phyloP scores from a whole-genome alignment of 208 protist genomes.

The Willaertia magna region DNA sequence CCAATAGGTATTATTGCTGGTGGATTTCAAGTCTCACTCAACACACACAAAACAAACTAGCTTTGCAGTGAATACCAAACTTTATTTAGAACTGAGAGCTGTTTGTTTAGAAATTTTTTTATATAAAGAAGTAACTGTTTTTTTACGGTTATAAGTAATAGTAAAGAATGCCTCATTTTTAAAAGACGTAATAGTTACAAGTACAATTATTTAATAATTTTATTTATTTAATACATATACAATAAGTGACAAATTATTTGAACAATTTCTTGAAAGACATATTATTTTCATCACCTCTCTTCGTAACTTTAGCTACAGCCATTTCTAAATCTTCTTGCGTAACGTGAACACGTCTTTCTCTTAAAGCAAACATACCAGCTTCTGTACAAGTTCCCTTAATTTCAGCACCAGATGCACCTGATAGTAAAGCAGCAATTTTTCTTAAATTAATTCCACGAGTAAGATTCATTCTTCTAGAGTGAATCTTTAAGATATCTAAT shows the following conservation, averaged over 20 bases:
- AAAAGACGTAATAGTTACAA: too few species aligned
- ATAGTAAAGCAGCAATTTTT: constrained; percentile 87
- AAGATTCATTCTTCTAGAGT: constrained; percentile 99
- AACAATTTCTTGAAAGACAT: constrained; percentile 93
- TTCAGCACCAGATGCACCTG: constrained; percentile 95
- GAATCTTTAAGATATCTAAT: constrained; percentile 98
- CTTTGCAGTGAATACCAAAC: too few species aligned
- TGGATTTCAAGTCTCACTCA: too few species aligned
- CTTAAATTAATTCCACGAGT: constrained; percentile 94
- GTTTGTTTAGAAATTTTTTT: too few species aligned
- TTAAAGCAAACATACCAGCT: constrained; percentile 97
- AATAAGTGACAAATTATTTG: constrained; percentile 67
- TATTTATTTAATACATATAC: too few species aligned
- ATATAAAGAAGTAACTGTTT: too few species aligned
- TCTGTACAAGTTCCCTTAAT: constrained; percentile 88
- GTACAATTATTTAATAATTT: too few species aligned
- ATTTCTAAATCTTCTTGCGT: constrained; percentile 99
- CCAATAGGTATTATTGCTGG: too few species aligned
- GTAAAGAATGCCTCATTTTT: too few species aligned
- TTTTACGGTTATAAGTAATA: too few species aligned
- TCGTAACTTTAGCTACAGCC: constrained; percentile 97
- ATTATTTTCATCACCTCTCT: constrained; percentile 92
- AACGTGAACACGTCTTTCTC: constrained; percentile 98
- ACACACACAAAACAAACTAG: too few species aligned
- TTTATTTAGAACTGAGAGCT: too few species aligned